Evolutionary conservation across 2,329 filamentous ascomycete genomes (phyloP), one percentile per base, ranked within the genome.

Genomic region (Ascocoryne sarcoides): DNA sequence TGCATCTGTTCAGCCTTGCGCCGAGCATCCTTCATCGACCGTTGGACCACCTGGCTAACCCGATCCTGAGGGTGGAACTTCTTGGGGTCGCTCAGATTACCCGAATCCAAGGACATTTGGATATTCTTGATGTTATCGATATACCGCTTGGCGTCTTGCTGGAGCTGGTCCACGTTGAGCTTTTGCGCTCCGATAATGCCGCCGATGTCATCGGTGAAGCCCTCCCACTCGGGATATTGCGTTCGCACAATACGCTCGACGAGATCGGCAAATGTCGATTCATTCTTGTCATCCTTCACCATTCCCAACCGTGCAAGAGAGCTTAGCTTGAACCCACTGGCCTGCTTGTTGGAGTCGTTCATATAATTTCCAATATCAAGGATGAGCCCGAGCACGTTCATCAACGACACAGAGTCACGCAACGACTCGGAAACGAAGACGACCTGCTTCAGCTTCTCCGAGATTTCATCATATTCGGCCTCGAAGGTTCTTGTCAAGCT

Each of bases 241-340:
- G 87, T 92, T 49, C 92, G 84, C 43, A 96, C 90, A 52, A 95
- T 95, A 52, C 90, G 84, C 65, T 98, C 92, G 32, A 98, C 88
- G 32, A 96, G 75, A 63, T 98, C 92, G 42, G 90, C 88, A 59
- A 98, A 83, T 0, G 88, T 95, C 1, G 87, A 90, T 63, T 96
- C 84, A 63, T 98, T 98, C 73, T 95, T 95, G 68, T 95, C 88
- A 60, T 98, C 92, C 67, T 98, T 98, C 58, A 96, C 86, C 89
- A 98, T 96, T 46, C 84, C 89, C 40, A 98, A 70, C 40, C 92
- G 80, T 19, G 86, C 85, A 36, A 98, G 79, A 4, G 92, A 95
- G 58, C 88, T 92, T 10, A 98, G 77, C 69, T 98, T 98, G 80
- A 98, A 98, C 47, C 92, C 92, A 43, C 83, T 85, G 3, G 92